These are phyloP conservation scores for Vicia villosa DNA, from an alignment of 306 rosid species.

Conservation along the genomic window DNA sequence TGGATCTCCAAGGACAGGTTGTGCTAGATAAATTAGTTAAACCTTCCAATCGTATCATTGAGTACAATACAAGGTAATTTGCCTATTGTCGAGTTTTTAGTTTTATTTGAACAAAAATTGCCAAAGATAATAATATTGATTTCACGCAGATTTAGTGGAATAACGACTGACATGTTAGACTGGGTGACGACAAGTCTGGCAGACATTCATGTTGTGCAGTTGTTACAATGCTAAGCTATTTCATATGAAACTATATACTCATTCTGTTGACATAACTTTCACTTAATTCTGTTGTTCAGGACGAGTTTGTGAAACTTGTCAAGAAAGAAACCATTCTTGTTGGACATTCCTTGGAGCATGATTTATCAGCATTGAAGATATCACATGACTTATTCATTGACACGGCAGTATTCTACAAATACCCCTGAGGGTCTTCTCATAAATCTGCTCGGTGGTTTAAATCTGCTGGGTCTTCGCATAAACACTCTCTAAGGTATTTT, in stretches of 20 bases:
- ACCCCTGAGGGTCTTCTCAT: slow-evolving; percentile 66
- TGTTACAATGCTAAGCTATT: slow-evolving; percentile 22
- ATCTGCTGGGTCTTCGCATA: background rate
- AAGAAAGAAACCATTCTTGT: slow-evolving; percentile 78
- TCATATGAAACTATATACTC: slow-evolving; percentile 32
- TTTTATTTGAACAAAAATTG: slow-evolving; percentile 12
- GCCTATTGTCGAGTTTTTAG: background rate
- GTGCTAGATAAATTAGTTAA: slow-evolving; percentile 88
- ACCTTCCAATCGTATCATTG: slow-evolving; percentile 73
- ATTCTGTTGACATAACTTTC: slow-evolving; percentile 44
- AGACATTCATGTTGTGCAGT: slow-evolving; percentile 77
- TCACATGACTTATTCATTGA: slow-evolving; percentile 76
- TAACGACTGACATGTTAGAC: slow-evolving; percentile 81
- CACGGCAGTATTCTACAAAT: slow-evolving; percentile 80
- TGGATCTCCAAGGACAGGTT: slow-evolving; percentile 76
- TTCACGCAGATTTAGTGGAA: slow-evolving; percentile 86
- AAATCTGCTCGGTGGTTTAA: too few species aligned
- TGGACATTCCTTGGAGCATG: slow-evolving; percentile 96
- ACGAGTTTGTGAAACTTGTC: slow-evolving; percentile 75
- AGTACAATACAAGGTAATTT: slow-evolving; percentile 86
- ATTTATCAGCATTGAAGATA: slow-evolving; percentile 80
- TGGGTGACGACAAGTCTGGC: slow-evolving; percentile 79
- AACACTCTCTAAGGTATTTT: slow-evolving; percentile 81
- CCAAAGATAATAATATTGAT: background rate
- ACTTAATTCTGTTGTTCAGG: slow-evolving; percentile 58